Evolutionary conservation across 495 filamentous ascomycete species (phyloP).

Genomic region (Penicillium daleae): DNA sequence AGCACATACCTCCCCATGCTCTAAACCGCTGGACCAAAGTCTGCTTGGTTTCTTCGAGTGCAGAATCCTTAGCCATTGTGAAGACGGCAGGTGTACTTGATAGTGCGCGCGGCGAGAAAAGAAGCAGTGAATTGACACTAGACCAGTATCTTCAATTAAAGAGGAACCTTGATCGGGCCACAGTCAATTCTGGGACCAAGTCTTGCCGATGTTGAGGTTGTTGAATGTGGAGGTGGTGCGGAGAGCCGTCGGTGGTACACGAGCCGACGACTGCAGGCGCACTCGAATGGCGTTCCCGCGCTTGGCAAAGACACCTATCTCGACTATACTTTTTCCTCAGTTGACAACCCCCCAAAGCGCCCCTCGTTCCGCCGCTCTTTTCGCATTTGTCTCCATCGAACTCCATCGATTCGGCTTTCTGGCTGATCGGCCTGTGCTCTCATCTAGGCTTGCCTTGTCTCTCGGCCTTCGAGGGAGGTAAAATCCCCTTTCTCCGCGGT

Average conservation of each 20-base stretch:
- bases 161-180: neutral
- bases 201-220: neutral
- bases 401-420: slow-evolving; percentile 13
- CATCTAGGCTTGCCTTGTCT: slow-evolving; percentile 10
- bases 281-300: slow-evolving; percentile 22
- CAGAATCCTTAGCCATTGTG: slow-evolving; percentile 34
- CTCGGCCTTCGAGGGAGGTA: slow-evolving; percentile 21
- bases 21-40: slow-evolving; percentile 55
- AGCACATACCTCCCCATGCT: slow-evolving; percentile 73
- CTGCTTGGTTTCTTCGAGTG: slow-evolving; percentile 50
- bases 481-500: slow-evolving; percentile 26
- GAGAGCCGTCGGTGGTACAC: slow-evolving; percentile 5
- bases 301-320: slow-evolving; percentile 40
- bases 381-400: slow-evolving; percentile 14
- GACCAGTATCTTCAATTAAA: neutral
- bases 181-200: too few relatives aligned
- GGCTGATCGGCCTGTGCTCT: slow-evolving; percentile 5
- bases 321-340: slow-evolving; percentile 25
- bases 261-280: slow-evolving; percentile 22
- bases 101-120: neutral
- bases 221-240: neutral
- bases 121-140: neutral
- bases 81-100: neutral
- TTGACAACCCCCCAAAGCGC: slow-evolving; percentile 2
- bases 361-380: slow-evolving; percentile 20